Conservation (phyloP, 768 basidiomycete genomes). For the Tricholoma matsutake region DNA sequence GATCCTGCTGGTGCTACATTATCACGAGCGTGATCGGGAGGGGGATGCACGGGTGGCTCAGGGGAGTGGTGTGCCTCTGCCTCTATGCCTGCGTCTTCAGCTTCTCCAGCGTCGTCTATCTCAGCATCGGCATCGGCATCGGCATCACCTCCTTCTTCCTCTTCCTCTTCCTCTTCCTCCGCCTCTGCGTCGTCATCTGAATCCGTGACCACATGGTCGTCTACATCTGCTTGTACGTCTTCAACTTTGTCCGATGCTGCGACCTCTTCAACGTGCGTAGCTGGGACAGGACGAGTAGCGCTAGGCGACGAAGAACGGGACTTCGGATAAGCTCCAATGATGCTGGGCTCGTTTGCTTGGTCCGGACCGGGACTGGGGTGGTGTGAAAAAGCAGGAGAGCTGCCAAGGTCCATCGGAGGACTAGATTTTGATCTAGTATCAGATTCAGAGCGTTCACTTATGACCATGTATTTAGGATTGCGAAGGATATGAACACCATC, state of each 20-base stretch:
- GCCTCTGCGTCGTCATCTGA: background rate
- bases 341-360: conserved; percentile 30
- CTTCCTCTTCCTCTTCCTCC: background rate
- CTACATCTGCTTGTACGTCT: background rate
- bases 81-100: background rate
- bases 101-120: background rate
- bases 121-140: background rate
- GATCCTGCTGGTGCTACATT: background rate
- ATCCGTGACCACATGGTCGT: background rate
- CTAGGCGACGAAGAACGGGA: conserved; percentile 34
- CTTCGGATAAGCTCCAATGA: conserved; percentile 43
- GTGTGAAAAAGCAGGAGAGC: conserved; percentile 28
- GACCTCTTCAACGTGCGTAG: background rate
- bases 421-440: conserved; percentile 31
- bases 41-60: background rate
- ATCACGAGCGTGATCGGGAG: background rate
- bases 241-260: background rate
- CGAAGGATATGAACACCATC: background rate
- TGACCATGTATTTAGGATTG: background rate
- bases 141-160: background rate
- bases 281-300: background rate
- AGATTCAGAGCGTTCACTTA: background rate
- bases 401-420: conserved; percentile 49
- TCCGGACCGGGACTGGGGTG: conserved; percentile 6
- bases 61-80: background rate